A percentile compares a stretch with the other conserved stretches of the same genome.
Evolutionary conservation across 1,284 basidiomycete species (phyloP).

Genomic region (Grifola frondosa): DNA sequence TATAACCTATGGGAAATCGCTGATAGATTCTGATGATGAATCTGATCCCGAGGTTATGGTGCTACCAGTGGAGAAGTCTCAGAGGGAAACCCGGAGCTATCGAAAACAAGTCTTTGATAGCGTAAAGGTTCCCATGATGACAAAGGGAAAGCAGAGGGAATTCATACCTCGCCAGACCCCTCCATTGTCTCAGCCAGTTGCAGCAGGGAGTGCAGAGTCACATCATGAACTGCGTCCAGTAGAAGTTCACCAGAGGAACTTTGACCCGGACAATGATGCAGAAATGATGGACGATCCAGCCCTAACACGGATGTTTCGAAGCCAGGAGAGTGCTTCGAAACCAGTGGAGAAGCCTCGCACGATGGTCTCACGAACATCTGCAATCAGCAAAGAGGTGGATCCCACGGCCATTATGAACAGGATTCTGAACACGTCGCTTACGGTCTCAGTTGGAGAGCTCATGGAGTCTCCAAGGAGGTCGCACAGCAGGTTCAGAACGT

Average conservation of each 20-base stretch:
- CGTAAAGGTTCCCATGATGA: background rate
- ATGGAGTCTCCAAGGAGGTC: conserved; percentile 4
- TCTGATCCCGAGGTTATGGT: background rate
- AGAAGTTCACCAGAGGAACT: background rate
- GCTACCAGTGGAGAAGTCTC: conserved; percentile 1
- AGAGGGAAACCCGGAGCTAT: conserved; percentile 1
- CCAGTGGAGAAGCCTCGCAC: background rate
- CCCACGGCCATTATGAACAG: background rate
- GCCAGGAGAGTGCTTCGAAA: background rate
- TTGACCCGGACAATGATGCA: conserved; percentile 2
- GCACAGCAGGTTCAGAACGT: background rate
- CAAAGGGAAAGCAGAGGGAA: conserved; percentile 3
- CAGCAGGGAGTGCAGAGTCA: no score
- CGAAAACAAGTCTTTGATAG: conserved; percentile 3
- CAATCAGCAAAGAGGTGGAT: conserved; percentile 1
- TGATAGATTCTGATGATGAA: background rate
- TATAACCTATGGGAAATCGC: background rate
- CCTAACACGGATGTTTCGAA: background rate
- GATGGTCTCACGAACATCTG: no score
- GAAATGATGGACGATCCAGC: conserved; percentile 2
- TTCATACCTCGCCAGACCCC: background rate
- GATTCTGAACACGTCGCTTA: background rate
- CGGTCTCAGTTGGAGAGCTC: conserved; percentile 1
- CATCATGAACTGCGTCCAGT: background rate
- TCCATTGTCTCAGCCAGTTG: background rate